Evolutionary conservation across 495 filamentous ascomycete species (phyloP).

Genomic region (Viridothelium virens): DNA sequence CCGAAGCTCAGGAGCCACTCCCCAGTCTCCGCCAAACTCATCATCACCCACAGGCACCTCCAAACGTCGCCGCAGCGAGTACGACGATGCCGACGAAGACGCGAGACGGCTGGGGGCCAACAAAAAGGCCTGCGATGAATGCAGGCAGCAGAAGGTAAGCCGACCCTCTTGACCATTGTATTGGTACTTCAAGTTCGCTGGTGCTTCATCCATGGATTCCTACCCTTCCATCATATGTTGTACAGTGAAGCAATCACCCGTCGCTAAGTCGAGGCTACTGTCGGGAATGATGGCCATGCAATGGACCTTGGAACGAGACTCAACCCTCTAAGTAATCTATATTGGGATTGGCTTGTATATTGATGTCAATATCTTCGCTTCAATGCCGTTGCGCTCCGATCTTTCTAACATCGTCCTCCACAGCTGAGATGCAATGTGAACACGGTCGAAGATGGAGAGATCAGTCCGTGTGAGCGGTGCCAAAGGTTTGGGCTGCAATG

Average conservation of each 20-base stretch:
- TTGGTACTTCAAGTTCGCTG: background rate
- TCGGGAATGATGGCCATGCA: background rate
- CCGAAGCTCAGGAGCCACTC: background rate
- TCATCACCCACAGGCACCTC: background rate
- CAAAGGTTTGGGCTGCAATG: slow-evolving; percentile 77
- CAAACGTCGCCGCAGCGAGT: slow-evolving; percentile 15
- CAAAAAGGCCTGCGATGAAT: slow-evolving; percentile 91
- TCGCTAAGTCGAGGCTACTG: background rate
- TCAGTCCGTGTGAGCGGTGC: slow-evolving; percentile 73
- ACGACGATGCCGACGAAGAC: slow-evolving; percentile 39
- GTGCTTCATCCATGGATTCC: background rate
- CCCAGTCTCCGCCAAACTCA: slow-evolving; percentile 3
- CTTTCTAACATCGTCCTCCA: slow-evolving; percentile 10
- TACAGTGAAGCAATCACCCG: background rate
- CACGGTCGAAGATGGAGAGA: slow-evolving; percentile 60
- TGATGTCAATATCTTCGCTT: too few relatives aligned
- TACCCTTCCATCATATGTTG: slow-evolving; percentile 8
- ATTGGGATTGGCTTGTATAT: too few relatives aligned
- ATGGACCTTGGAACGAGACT: too few relatives aligned
- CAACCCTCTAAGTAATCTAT: too few relatives aligned
- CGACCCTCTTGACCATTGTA: background rate
- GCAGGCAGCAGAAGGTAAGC: slow-evolving; percentile 84
- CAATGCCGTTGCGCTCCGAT: too few relatives aligned
- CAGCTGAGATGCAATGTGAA: slow-evolving; percentile 82
- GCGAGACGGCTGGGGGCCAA: slow-evolving; percentile 43